Percentiles rank a stretch among this genome's conserved stretches.
phyloP scores from a whole-genome alignment of 495 filamentous ascomycete species.

The Aspergillus diversus region DNA sequence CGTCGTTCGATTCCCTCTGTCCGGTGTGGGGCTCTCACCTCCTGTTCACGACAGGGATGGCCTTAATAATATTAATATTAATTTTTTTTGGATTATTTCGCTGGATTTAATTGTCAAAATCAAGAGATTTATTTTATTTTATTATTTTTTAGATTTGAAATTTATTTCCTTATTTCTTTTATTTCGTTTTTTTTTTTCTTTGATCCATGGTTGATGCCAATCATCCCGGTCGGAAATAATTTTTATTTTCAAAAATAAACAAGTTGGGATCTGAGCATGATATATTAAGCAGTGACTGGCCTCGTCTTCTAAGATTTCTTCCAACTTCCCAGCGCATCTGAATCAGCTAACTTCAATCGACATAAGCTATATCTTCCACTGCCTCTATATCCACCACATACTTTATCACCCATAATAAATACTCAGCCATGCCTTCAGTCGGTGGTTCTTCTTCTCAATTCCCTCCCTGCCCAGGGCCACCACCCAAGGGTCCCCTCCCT shows the following conservation, averaged over 20 bases:
- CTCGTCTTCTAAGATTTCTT: constrained; percentile 20
- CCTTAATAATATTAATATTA: constrained; percentile 16
- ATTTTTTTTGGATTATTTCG: constrained; percentile 20
- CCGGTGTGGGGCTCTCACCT: constrained; percentile 25
- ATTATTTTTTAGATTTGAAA: constrained; percentile 12
- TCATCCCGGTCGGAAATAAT: constrained; percentile 2
- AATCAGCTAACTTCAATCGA: constrained; percentile 3
- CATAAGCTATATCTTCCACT: constrained; percentile 7
- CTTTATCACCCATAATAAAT: constrained; percentile 4
- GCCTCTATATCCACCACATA: constrained; percentile 5
- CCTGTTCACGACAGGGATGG: constrained; percentile 42
- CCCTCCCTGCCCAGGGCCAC: constrained; percentile 84
- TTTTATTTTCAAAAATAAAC: constrained; percentile 12
- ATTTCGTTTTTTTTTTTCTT: background rate
- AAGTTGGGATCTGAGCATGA: constrained; percentile 13
- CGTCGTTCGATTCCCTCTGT: constrained; percentile 31
- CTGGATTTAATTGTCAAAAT: constrained; percentile 7
- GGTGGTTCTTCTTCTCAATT: constrained; percentile 65
- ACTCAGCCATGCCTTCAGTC: constrained; percentile 65
- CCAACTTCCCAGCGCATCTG: constrained; percentile 17
- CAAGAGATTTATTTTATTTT: constrained; percentile 7
- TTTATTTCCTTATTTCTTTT: constrained; percentile 4
- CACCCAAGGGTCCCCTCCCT: constrained; percentile 80
- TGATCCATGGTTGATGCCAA: constrained; percentile 4
- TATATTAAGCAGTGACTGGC: constrained; percentile 23